These are phyloP conservation scores for Posidonia australis DNA, from an alignment of 106 monocot species.

Conservation along the genomic window DNA sequence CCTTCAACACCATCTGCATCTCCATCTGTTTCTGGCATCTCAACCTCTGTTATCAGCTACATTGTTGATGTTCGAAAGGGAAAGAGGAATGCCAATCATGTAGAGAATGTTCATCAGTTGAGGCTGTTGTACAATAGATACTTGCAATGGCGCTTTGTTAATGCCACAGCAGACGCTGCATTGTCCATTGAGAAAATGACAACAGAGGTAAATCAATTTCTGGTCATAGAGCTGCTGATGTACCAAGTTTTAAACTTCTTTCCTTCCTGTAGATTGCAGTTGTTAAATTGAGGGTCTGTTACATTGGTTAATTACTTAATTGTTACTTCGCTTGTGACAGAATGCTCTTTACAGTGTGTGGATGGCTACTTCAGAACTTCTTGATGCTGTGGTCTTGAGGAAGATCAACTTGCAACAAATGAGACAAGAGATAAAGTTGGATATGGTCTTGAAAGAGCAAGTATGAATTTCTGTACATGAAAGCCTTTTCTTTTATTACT, in stretches of 20 bases:
- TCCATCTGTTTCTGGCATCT: conserved; percentile 7
- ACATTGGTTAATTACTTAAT: conserved; percentile 6
- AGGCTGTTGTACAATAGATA: conserved; percentile 49
- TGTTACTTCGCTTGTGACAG: conserved; percentile 19
- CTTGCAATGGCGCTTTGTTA: conserved; percentile 73
- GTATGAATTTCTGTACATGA: conserved; percentile 21
- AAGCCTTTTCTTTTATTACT: background rate
- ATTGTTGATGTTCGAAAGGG: conserved; percentile 34
- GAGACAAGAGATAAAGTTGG: conserved; percentile 46
- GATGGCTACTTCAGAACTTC: conserved; percentile 44
- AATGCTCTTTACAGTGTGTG: conserved; percentile 43
- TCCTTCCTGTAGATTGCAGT: background rate
- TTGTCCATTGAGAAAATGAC: conserved; percentile 39
- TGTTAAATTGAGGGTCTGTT: background rate
- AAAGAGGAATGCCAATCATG: conserved; percentile 38
- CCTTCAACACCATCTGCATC: conserved; percentile 34
- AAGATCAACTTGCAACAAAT: conserved; percentile 43
- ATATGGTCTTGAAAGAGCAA: conserved; percentile 54
- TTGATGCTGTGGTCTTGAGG: conserved; percentile 34
- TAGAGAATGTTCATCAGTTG: conserved; percentile 65
- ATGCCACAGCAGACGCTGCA: conserved; percentile 46
- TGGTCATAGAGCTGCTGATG: background rate
- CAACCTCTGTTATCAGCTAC: conserved; percentile 37
- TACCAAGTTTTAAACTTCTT: background rate
- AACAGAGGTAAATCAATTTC: conserved; percentile 34